Conservation (phyloP, 306 rosid species). For the Dalbergia cochinchinensis region DNA sequence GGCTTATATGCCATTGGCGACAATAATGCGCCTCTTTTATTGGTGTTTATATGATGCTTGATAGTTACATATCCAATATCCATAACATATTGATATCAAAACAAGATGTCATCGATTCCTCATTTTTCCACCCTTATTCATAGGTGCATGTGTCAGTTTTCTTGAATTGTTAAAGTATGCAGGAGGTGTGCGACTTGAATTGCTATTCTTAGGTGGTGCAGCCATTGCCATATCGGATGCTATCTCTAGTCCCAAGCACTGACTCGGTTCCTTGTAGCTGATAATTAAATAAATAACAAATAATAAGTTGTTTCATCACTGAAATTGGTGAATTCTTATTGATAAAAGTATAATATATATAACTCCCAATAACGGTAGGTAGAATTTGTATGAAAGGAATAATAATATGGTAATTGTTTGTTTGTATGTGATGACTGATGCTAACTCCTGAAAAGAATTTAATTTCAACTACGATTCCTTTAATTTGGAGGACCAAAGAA, state of each 20-base stretch:
- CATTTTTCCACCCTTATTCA: not conserved
- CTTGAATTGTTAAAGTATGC: constrained; percentile 40
- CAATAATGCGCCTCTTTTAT: constrained; percentile 10
- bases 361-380: not conserved
- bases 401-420: constrained; percentile 17
- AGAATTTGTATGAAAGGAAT: constrained; percentile 22
- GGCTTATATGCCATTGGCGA: constrained; percentile 42
- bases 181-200: constrained; percentile 3
- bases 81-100: constrained; percentile 21
- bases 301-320: not conserved
- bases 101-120: constrained; percentile 7
- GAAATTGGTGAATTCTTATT: not conserved
- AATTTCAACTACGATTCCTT: constrained; percentile 37
- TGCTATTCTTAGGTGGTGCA: constrained; percentile 11
- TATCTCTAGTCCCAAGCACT: not conserved
- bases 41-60: constrained; percentile 16
- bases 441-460: constrained; percentile 10
- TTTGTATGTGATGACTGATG: not conserved
- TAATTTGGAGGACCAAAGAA: constrained; percentile 40
- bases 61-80: constrained; percentile 43
- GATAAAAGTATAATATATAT: not conserved
- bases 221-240: constrained; percentile 10
- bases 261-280: not conserved
- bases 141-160: constrained; percentile 26
- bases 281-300: not conserved